phyloP scores from a whole-genome alignment of 345 rosid species.

The Eucalyptus viminalis region DNA sequence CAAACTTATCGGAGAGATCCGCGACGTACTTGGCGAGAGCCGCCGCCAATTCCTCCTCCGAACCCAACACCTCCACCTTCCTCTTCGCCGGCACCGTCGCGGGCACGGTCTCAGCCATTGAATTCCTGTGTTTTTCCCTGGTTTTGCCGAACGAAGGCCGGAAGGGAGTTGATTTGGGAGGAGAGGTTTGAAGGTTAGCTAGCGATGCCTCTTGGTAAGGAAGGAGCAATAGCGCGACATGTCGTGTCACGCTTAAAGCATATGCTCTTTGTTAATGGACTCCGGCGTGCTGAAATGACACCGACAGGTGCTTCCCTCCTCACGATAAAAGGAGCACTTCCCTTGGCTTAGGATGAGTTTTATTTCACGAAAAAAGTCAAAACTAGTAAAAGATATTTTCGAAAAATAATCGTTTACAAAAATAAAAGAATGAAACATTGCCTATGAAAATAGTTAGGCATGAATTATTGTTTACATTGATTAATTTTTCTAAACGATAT shows the following conservation, averaged over 20 bases:
- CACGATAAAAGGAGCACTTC: not conserved
- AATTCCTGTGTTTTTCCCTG: not conserved
- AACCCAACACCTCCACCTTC: constrained; percentile 34
- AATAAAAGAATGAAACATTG: too few species aligned
- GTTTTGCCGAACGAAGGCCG: not conserved
- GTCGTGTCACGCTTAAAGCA: not conserved
- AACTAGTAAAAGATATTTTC: too few species aligned
- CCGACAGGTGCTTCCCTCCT: not conserved
- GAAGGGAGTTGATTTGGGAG: not conserved
- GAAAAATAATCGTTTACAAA: too few species aligned
- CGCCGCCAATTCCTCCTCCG: constrained; percentile 48
- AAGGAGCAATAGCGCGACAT: not conserved
- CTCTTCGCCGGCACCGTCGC: constrained; percentile 2
- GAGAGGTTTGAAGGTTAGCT: not conserved
- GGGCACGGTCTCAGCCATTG: not conserved
- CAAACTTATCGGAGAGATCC: constrained; percentile 40
- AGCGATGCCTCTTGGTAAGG: not conserved
- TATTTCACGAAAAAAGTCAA: too few species aligned
- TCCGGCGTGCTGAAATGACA: not conserved
- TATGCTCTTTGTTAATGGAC: not conserved
- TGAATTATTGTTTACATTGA: too few species aligned
- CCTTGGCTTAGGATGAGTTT: too few species aligned
- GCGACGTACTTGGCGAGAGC: constrained; percentile 56
- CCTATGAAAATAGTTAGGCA: too few species aligned
- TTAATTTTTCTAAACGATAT: too few species aligned